phyloP scores from a whole-genome alignment of 2,329 filamentous ascomycete genomes.

The Penicillium crustosum region DNA sequence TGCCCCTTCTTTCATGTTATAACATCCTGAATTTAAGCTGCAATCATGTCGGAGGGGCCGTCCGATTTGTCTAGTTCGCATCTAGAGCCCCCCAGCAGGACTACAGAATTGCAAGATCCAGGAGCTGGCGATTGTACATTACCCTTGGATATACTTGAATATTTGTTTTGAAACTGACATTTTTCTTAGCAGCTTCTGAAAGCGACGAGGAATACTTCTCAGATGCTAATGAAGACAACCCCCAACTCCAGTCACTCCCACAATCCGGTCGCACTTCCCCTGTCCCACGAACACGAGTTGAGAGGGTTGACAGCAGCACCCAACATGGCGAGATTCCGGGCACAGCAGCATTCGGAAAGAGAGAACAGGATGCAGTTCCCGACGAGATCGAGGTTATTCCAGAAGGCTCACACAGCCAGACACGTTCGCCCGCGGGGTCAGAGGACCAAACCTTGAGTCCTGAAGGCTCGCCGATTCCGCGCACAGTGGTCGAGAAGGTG shows the following conservation, averaged over 20 bases:
- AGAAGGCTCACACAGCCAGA: conserved; percentile 44
- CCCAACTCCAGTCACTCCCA: conserved; percentile 35
- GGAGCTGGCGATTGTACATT: conserved; percentile 57
- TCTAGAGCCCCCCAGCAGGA: conserved; percentile 56
- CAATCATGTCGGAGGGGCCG: conserved; percentile 40
- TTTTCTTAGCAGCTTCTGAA: conserved; percentile 44
- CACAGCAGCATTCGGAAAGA: conserved; percentile 59
- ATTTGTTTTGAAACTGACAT: neutral
- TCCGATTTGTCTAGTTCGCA: conserved; percentile 41
- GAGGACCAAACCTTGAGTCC: conserved; percentile 50
- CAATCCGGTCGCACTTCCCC: conserved; percentile 50
- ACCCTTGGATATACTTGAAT: conserved; percentile 2
- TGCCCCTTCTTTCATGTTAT: conserved; percentile 21
- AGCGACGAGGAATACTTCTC: conserved; percentile 64
- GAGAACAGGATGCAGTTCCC: conserved; percentile 60
- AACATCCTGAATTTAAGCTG: conserved; percentile 22
- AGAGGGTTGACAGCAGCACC: conserved; percentile 60
- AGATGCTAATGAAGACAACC: conserved; percentile 61
- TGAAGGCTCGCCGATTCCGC: conserved; percentile 55
- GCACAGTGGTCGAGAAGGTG: conserved; percentile 62
- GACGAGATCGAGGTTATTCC: conserved; percentile 63
- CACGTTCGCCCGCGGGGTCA: conserved; percentile 42
- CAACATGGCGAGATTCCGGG: conserved; percentile 63
- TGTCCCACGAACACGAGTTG: conserved; percentile 62
- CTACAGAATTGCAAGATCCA: conserved; percentile 56